These are phyloP conservation scores for Gastrolobium bilobum DNA, from an alignment of 306 rosid species.

Conservation along the genomic window DNA sequence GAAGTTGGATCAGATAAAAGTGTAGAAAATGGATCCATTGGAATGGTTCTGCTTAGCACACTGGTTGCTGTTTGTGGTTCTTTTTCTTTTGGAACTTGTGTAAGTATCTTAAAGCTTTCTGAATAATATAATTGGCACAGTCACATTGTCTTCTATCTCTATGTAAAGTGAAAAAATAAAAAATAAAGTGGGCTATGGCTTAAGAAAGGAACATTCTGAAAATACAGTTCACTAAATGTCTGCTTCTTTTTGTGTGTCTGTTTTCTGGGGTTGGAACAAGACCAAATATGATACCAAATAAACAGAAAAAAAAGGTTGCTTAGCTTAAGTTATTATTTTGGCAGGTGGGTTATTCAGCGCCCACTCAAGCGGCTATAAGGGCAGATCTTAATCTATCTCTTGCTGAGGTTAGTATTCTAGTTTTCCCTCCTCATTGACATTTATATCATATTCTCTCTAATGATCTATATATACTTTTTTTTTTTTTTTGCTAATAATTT, in stretches of 20 bases:
- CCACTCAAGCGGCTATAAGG: conserved; percentile 60
- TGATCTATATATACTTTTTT: background rate
- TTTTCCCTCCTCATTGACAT: conserved; percentile 16
- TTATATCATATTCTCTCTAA: background rate
- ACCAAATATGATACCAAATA: conserved; percentile 23
- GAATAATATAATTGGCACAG: background rate
- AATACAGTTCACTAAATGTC: background rate
- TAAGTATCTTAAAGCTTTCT: conserved; percentile 48
- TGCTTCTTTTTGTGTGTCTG: background rate
- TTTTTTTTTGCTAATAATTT: background rate
- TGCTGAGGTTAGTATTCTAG: conserved; percentile 50
- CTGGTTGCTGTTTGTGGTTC: conserved; percentile 87
- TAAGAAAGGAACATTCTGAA: conserved; percentile 22
- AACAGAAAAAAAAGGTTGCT: conserved; percentile 22
- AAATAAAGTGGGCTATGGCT: background rate
- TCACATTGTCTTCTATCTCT: background rate
- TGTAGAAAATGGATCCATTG: conserved; percentile 61
- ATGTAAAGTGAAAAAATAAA: background rate
- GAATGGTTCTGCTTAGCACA: conserved; percentile 83
- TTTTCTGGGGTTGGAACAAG: conserved; percentile 40
- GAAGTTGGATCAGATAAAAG: conserved; percentile 47
- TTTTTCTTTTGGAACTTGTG: conserved; percentile 86
- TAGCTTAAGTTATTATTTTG: conserved; percentile 45
- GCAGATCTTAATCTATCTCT: conserved; percentile 61
- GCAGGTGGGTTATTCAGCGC: conserved; percentile 70